phyloP scores from a whole-genome alignment of 345 rosid genomes.

The Salix caprea region DNA sequence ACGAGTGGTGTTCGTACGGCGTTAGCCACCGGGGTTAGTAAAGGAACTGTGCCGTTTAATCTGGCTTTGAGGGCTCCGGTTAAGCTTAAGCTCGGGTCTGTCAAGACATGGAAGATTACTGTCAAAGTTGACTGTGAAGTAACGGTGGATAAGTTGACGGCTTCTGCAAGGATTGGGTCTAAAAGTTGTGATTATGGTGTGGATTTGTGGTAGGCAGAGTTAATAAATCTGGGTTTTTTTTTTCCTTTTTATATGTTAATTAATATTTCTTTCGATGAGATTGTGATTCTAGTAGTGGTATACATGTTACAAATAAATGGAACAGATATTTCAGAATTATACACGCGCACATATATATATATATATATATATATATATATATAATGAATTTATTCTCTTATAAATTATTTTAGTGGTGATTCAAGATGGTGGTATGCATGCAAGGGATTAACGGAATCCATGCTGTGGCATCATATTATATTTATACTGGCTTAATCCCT shows the following conservation, averaged over 20 bases:
- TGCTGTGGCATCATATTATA: neutral
- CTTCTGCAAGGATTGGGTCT: constrained; percentile 42
- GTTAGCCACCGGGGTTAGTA: constrained; percentile 22
- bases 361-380: neutral
- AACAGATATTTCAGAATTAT: neutral
- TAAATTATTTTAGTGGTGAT: neutral
- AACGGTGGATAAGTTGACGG: constrained; percentile 67
- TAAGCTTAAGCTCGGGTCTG: constrained; percentile 58
- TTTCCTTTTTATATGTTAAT: neutral
- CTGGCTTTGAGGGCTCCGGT: constrained; percentile 58
- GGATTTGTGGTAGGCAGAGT: constrained; percentile 41
- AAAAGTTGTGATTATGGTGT: constrained; percentile 59
- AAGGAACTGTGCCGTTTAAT: constrained; percentile 50
- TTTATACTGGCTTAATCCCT: too few species aligned
- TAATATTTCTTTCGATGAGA: neutral
- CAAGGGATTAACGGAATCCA: neutral
- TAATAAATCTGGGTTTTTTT: neutral
- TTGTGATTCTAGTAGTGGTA: neutral
- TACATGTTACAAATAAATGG: neutral
- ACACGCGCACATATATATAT: neutral
- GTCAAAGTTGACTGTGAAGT: constrained; percentile 63
- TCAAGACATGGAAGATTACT: constrained; percentile 68
- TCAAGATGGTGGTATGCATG: neutral
- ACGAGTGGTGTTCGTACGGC: constrained; percentile 20
- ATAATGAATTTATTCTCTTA: neutral